These are phyloP conservation scores for Hemisphaericaspora subhashii DNA, from an alignment of 1,139 yeast genomes.

Conservation along the genomic window DNA sequence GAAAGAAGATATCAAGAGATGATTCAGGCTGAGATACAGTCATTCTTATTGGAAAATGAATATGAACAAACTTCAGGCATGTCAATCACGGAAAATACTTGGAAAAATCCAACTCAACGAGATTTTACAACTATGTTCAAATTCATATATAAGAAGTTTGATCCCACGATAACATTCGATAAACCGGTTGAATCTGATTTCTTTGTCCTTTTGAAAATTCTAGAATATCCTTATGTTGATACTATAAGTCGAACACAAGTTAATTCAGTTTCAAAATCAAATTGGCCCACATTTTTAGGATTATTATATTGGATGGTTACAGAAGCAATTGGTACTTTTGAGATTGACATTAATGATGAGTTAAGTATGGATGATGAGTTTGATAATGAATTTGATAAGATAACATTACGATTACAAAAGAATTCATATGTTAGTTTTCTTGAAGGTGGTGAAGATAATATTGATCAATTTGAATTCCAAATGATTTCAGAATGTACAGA, in stretches of 20 bases:
- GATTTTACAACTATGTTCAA: slow-evolving; percentile 79
- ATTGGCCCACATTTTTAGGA: slow-evolving; percentile 84
- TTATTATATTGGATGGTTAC: slow-evolving; percentile 79
- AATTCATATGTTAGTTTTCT: slow-evolving; percentile 70
- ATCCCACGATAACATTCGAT: slow-evolving; percentile 74
- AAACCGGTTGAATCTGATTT: slow-evolving; percentile 72
- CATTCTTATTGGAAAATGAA: slow-evolving; percentile 59
- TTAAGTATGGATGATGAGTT: slow-evolving; percentile 32
- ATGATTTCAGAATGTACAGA: slow-evolving; percentile 16
- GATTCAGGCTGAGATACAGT: slow-evolving; percentile 66
- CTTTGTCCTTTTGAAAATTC: slow-evolving; percentile 58
- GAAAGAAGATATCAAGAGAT: slow-evolving; percentile 67
- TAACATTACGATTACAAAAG: slow-evolving; percentile 65
- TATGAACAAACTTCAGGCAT: slow-evolving; percentile 77
- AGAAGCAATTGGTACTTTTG: slow-evolving; percentile 39
- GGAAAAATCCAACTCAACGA: slow-evolving; percentile 82
- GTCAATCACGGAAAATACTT: slow-evolving; percentile 62
- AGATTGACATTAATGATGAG: slow-evolving; percentile 14
- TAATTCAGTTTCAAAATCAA: slow-evolving; percentile 89
- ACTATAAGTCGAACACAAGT: slow-evolving; percentile 80
- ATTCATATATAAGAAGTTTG: slow-evolving; percentile 73
- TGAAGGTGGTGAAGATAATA: slow-evolving; percentile 63
- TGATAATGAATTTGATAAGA: slow-evolving; percentile 55
- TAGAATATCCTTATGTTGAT: slow-evolving; percentile 81
- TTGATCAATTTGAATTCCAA: slow-evolving; percentile 47